Evolutionary conservation across 345 rosid genomes (phyloP).

Genomic region (Eucalyptus polyanthemos): DNA sequence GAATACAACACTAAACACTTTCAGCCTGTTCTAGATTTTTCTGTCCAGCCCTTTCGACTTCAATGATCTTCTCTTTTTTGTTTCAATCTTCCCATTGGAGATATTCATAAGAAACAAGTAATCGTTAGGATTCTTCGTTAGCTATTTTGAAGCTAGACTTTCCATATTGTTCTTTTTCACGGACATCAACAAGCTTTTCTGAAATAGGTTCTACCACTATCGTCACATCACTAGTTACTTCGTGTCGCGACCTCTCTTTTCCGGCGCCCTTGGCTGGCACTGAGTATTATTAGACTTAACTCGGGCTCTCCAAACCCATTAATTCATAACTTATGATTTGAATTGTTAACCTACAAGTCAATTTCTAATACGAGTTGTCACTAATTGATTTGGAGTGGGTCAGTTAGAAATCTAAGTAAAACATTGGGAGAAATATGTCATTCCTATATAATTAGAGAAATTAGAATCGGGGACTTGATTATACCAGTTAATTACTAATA

Average conservation of each 20-base stretch:
- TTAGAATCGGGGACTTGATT: accelerated
- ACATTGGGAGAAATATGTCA: no score
- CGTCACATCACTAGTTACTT: background rate
- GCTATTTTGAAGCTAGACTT: background rate
- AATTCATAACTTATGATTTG: no score
- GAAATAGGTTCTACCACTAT: background rate
- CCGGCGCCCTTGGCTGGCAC: accelerated
- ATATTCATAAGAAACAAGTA: background rate
- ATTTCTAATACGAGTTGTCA: no score
- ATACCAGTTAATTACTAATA: no score
- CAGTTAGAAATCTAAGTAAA: no score
- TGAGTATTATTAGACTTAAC: no score
- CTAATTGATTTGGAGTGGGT: no score
- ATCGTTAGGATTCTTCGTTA: background rate
- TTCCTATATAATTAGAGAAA: no score
- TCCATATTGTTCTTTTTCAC: background rate
- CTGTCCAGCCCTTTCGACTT: background rate
- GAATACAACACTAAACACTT: background rate
- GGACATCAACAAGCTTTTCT: background rate
- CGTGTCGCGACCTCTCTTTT: no score
- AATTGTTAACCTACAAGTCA: no score
- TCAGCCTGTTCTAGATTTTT: background rate
- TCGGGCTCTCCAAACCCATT: no score
- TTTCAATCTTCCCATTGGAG: background rate
- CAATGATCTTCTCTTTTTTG: background rate